Evolutionary conservation across 2,329 filamentous ascomycete genomes (phyloP), one percentile per base, ranked within the genome.

Genomic region (Aspergillus sp.): DNA sequence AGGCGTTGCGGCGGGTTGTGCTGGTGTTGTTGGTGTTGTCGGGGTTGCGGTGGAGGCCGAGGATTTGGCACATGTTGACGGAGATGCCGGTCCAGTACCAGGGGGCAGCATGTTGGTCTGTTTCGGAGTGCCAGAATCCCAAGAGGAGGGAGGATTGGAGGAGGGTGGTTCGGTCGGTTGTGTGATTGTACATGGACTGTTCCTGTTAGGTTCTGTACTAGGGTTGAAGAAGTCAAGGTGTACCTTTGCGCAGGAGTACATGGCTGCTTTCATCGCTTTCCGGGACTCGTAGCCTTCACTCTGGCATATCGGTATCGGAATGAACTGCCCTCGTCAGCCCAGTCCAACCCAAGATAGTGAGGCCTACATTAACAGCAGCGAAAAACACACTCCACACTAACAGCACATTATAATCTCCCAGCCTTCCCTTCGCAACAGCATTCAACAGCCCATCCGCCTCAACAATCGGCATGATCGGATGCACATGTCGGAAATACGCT

Each of bases 71-170:
- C 2, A 74, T 61, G 23, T 60, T 65, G 44, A 74, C 68, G 4
- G 72, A 71, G 20, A 71, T 62, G n/a, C 73, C 70, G 3, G 66
- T 69, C 72, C 73, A 75, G 47, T 74, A 70, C 72, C 71, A 75
- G 0, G 72, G 65, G 7, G 71, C 67, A 7, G 61, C 64, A 10
- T 70, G 63, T 43, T 74, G 69, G 43, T 74, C 67, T 0, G 65
- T 58, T 33, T 71, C 65, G 0, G 66, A 65, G 43, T 71, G 71
- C 64, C 68, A 75, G 46, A 71, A 73, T 6, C 66, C 65, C 45
- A 75, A 59, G 0, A 75, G 50, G 1, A 75, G 60, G 6, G 69
- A 63, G 0, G 72, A 64, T 53, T 74, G 72, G 13, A 75, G 65
- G 2, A 74, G 60, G n/a, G 60, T 15, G 53, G 69, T 60, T 44